These are phyloP conservation scores for Asclepias syriaca DNA, from an alignment of 257 asterid species.

Conservation along the genomic window DNA sequence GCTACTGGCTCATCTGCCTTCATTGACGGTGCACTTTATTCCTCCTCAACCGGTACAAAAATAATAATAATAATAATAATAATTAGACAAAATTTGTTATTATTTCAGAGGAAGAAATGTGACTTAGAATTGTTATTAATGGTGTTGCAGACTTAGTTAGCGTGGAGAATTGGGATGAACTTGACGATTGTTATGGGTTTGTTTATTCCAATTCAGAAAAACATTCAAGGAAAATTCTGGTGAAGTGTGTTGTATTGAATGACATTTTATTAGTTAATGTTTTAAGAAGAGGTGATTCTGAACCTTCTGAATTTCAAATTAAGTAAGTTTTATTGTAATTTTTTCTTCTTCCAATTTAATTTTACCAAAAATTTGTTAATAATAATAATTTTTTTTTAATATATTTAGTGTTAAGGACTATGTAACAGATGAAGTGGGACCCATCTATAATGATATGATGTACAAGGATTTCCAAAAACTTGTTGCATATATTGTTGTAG, in stretches of 20 bases:
- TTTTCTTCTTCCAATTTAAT: not conserved
- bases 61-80: no score
- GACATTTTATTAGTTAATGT: slow-evolving; percentile 60
- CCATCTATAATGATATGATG: slow-evolving; percentile 39
- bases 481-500: slow-evolving; percentile 36
- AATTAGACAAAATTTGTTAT: no score
- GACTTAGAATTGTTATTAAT: not conserved
- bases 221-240: slow-evolving; percentile 53
- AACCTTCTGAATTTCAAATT: slow-evolving; percentile 52
- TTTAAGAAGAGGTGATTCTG: slow-evolving; percentile 52
- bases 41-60: slow-evolving; percentile 52
- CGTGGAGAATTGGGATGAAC: slow-evolving; percentile 58
- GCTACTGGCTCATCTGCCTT: slow-evolving; percentile 64
- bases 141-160: slow-evolving; percentile 62
- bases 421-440: slow-evolving; percentile 33
- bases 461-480: slow-evolving; percentile 66
- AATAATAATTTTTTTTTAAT: not conserved
- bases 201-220: slow-evolving; percentile 57
- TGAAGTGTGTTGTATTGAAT: slow-evolving; percentile 69
- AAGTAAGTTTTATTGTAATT: slow-evolving; percentile 30
- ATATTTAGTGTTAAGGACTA: slow-evolving; percentile 47
- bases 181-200: slow-evolving; percentile 58
- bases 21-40: slow-evolving; percentile 37
- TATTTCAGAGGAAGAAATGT: not conserved
- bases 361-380: not conserved